Base-by-base conservation (phyloP, 805 yeast species). In the Saturnispora sekii region DNA sequence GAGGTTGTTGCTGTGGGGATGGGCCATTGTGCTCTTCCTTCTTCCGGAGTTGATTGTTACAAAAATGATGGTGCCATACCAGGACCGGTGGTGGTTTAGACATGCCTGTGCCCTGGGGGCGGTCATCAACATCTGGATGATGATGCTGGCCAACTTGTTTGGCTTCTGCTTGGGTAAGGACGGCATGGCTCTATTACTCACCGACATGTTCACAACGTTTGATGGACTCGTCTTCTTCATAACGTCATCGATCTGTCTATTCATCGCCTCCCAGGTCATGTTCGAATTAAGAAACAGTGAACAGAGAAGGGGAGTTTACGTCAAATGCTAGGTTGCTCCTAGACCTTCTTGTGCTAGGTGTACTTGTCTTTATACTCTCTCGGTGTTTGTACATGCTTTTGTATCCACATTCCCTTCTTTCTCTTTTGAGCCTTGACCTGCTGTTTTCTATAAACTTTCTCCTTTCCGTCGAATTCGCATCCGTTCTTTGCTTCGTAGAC, bases 151-250 rank as follows among this genome's bases (percentile, higher is more conserved):
- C 12, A 93, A 93, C 56, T 65, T 94, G 43, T 87, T 84, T 57
- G 99, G 99, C 0, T 93, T 93, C 63, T 93, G 97, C 55, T 70
- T 93, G 31, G 97, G 97, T 8, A 69, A 79, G 28, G 96, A 87
- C 48, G 99, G 98, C 1, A 79, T 89, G 26, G 52, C 70, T 26
- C 67, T 72, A 35, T 70, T 90, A 51, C 65, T 90, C 17, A 57
- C 61, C 16, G 89, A 81, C 44, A 79, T 90, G 76, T 76, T 88
- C 54, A 68, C 74, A 21, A 87, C 97, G 0, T 61, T 67, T 14
- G 67, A 71, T 9, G 97, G 97, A 0, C 58, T 84, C 34, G 64
- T 65, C 17, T 83, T 86, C 55, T 73, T 84, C 44, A 52, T 79
- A 5, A 54, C 72, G 12, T 77, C 94, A 4, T 78, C 84, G 46